Base-by-base conservation (phyloP, 1,284 basidiomycete genomes). In the Rhodofomes roseus region DNA sequence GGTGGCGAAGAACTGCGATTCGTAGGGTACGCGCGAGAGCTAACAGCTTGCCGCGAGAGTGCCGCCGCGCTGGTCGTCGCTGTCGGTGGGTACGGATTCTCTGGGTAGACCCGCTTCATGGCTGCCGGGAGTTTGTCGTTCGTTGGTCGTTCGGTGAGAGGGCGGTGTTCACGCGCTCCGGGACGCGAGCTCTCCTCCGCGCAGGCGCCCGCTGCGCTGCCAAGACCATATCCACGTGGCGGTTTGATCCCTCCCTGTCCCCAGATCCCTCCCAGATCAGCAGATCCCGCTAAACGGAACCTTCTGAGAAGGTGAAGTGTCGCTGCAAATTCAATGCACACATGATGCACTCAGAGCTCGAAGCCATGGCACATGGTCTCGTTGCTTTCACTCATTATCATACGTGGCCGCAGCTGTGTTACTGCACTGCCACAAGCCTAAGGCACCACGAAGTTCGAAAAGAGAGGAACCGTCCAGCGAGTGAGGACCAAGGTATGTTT, bases 1-100 rank as follows among this genome's bases (percentile, higher is more conserved):
- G 90, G 90, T 1, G 90, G 89, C 3, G 88, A 89, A 4, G 79
- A 75, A 25, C 76, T 75, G 41, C 84, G 76, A 44, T 62, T 55
- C 27, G 46, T 52, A 12, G 63, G 43, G 34, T 60, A 61, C 0
- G 60, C 54, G 4, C 59, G 50, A 22, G 59, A 56, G 14, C 50
- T 53, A 46, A 61, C 40, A 34, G 52, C 56, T 20, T 58, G 60
- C 11, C 60, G 56, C 7, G 60, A 46, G n/a, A 52, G 53, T 8
- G 56, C 60, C 20, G 60, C 53, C 2, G 60, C 51, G 27, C 56
- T 61, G 51, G 56, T 57, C 5, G 60, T 61, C 16, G 60, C 56
- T 6, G 44, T 58, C 27, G 56, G 56, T 23, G 41, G n/a, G 16
- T 48, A 36, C 8, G 52, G 22, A 25, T 29, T 25, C n/a, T 60